Percentiles rank a stretch among this genome's conserved stretches.
Evolutionary conservation across 176 grass and related monocot genomes (phyloP).

Genomic region (Ananas comosus): DNA sequence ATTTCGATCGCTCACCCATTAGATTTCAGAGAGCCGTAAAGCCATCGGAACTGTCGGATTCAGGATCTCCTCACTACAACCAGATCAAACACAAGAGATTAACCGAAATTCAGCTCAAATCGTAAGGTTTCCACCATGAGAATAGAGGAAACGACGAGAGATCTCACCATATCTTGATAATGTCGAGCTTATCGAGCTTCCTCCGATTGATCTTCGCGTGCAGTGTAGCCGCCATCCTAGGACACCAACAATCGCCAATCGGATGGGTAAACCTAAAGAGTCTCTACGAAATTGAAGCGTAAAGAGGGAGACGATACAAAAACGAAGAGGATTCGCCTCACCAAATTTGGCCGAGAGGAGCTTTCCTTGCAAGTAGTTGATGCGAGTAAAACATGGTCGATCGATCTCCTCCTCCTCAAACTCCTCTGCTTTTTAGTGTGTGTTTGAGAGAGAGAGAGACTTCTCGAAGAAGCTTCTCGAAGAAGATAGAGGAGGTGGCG

Average conservation of each 20-base stretch:
- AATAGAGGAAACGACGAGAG: background rate
- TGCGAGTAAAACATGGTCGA: conserved; percentile 85
- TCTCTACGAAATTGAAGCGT: background rate
- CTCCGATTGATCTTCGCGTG: conserved; percentile 71
- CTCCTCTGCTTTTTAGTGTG: background rate
- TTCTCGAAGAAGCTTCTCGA: background rate
- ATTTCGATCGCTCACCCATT: conserved; percentile 49
- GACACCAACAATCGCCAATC: conserved; percentile 6
- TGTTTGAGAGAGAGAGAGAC: background rate
- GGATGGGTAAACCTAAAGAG: no score
- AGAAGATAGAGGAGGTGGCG: background rate
- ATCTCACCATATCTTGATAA: conserved; percentile 82
- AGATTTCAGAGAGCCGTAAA: conserved; percentile 89
- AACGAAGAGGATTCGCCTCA: conserved; percentile 12
- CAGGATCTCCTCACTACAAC: conserved; percentile 75
- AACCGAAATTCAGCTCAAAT: background rate
- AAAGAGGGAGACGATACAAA: background rate
- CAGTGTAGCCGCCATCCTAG: conserved; percentile 92
- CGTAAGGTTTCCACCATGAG: background rate
- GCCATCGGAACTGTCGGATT: conserved; percentile 91
- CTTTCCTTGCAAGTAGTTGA: conserved; percentile 80
- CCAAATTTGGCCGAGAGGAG: conserved; percentile 94
- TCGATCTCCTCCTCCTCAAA: background rate
- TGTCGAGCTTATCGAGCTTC: conserved; percentile 80
- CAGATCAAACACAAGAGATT: conserved; percentile 4